Evolutionary conservation across 2,329 filamentous ascomycete species (phyloP), one percentile per base, ranked within the genome.

Genomic region (Aureobasidium sp.): DNA sequence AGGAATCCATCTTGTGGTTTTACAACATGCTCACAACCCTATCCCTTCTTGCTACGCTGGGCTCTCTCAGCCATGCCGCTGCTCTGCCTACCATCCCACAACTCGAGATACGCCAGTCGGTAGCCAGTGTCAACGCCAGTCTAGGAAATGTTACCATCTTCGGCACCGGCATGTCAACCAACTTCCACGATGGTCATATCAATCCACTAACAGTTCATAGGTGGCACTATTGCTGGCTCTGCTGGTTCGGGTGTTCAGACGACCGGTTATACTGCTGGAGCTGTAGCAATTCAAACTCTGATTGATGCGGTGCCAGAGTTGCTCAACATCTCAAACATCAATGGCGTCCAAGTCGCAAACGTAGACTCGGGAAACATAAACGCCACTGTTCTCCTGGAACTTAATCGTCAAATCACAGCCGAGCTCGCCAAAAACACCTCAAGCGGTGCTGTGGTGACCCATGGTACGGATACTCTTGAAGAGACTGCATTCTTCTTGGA

Each of bases 391-490:
- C 74, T 81, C 37, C 72, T 84, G 22, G 75, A 73, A 29, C 68
- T 85, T 39, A 75, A 78, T 6, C 73, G 78, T 27, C 71, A 75
- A 60, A 79, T 85, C 58, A 79, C 81, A 61, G 66, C 68, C 14
- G 79, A 81, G 61, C 73, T 84, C 4, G 76, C 78, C 29, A 75
- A 75, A 62, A 68, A 70, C 0, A 72, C 74, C 0, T 70, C 78
- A 42, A 67, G 70, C 11, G 72, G 83, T 39, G 81, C 80, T 7
- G 81, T 86, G 6, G 74, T 88, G 59, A 86, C 85, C 0, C 85
- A 87, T 67, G 85, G 85, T 52, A 87, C 85, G 9, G 85, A 88
- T 67, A 85, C 82, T 0, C 75, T 87, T 1, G 84, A 86, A 67
- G 84, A 87, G 70, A 81, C 81, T 0, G 81, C 83, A 9, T 86